Percentiles rank a stretch among this genome's conserved stretches.
phyloP scores from a whole-genome alignment of 2,329 filamentous ascomycete genomes.

The Diaporthe sp. region DNA sequence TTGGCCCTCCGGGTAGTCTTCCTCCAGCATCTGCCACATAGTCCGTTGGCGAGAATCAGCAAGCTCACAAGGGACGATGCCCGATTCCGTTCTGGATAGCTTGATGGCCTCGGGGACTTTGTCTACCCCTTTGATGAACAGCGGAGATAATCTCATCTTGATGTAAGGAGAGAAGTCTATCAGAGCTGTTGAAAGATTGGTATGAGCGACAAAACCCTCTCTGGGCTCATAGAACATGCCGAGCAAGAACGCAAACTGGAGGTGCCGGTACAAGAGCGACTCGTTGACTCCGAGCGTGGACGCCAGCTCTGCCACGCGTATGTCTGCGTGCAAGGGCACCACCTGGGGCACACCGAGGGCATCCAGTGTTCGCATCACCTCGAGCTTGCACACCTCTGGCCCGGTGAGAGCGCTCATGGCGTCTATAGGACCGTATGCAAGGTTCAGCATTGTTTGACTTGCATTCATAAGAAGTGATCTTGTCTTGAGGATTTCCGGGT shows the following conservation, averaged over 20 bases:
- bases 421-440: background rate
- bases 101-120: slow-evolving; percentile 38
- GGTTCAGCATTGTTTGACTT: background rate
- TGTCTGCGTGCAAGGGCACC: background rate
- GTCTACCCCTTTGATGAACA: slow-evolving; percentile 34
- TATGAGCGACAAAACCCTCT: slow-evolving; percentile 39
- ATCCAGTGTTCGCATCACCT: slow-evolving; percentile 2
- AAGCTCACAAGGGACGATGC: slow-evolving; percentile 27
- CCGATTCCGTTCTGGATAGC: background rate
- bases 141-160: slow-evolving; percentile 26
- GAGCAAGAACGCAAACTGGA: slow-evolving; percentile 41
- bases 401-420: slow-evolving; percentile 2
- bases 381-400: background rate
- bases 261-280: slow-evolving; percentile 34
- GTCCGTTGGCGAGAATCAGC: slow-evolving; percentile 26
- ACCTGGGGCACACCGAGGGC: background rate
- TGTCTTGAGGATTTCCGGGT: background rate
- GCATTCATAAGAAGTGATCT: background rate
- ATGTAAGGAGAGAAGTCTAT: slow-evolving; percentile 29
- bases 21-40: slow-evolving; percentile 35
- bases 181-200: slow-evolving; percentile 39
- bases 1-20: slow-evolving; percentile 32
- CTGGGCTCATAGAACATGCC: slow-evolving; percentile 40
- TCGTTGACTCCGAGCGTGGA: background rate
- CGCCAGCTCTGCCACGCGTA: background rate